Evolutionary conservation across 768 basidiomycete genomes (phyloP).

Genomic region (Phaeotremella fagi): DNA sequence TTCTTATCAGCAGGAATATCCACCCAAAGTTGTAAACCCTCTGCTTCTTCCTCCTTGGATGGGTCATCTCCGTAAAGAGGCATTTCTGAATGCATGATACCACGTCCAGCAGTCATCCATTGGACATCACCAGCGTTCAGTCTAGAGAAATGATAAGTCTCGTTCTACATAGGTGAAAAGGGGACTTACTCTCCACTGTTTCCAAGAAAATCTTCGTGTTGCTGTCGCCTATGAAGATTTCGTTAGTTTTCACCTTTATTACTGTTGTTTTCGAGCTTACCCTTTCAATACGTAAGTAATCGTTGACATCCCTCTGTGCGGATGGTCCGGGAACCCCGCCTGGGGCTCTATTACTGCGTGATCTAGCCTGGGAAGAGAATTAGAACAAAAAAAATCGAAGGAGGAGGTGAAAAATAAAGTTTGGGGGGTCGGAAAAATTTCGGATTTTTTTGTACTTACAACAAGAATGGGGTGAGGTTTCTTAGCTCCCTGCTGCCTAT

Average conservation of each 20-base stretch:
- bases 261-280: conserved; percentile 46
- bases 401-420: too few relatives aligned
- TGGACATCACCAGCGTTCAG: conserved; percentile 73
- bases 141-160: conserved; percentile 12
- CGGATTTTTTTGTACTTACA: conserved; percentile 57
- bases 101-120: conserved; percentile 65
- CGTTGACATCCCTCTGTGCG: conserved; percentile 52
- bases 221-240: conserved; percentile 54
- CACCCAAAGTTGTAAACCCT: conserved; percentile 68
- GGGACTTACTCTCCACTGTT: conserved; percentile 38
- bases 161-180: conserved; percentile 60
- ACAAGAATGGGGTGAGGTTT: conserved; percentile 84
- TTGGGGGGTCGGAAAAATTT: too few relatives aligned
- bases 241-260: conserved; percentile 1
- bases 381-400: neutral
- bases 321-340: conserved; percentile 80
- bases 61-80: conserved; percentile 65
- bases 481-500: conserved; percentile 71
- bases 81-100: conserved; percentile 56
- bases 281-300: conserved; percentile 82
- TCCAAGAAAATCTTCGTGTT: conserved; percentile 85
- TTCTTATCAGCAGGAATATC: conserved; percentile 58
- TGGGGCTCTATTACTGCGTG: conserved; percentile 61
- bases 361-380: conserved; percentile 50
- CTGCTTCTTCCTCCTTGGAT: conserved; percentile 58